phyloP scores from a whole-genome alignment of 1,139 yeast genomes.

The Geotrichum klebahnii region DNA sequence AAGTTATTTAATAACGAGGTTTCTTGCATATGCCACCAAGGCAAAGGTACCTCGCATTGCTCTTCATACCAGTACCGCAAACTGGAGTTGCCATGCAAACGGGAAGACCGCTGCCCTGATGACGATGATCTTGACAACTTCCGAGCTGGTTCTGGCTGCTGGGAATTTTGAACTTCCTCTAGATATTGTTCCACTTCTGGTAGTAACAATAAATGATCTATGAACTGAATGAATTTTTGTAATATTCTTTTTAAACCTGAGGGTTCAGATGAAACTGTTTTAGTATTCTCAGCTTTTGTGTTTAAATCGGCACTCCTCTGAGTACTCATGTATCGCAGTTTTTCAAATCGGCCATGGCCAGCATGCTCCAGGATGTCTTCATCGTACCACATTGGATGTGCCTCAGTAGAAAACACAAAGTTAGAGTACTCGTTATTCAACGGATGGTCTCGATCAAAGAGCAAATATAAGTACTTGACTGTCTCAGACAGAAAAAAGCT shows the following conservation, averaged over 20 bases:
- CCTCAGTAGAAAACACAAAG: constrained; percentile 84
- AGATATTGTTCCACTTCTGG: background rate
- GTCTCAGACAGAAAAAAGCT: constrained; percentile 86
- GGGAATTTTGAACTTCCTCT: background rate
- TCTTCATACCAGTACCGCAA: background rate
- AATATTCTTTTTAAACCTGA: background rate
- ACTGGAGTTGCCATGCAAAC: background rate
- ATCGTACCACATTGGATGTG: constrained; percentile 78
- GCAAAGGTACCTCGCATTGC: background rate
- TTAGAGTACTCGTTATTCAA: constrained; percentile 51
- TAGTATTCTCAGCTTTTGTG: background rate
- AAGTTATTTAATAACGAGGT: background rate
- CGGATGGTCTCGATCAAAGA: constrained; percentile 67
- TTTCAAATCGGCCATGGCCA: constrained; percentile 1
- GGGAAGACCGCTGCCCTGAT: too few species aligned
- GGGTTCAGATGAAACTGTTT: background rate
- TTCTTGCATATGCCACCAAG: too few species aligned
- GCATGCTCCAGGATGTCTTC: constrained; percentile 30
- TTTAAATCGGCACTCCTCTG: background rate
- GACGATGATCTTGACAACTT: background rate
- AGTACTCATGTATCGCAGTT: background rate
- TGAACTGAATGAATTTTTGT: background rate
- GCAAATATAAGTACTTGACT: constrained; percentile 71
- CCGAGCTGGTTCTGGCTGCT: background rate
- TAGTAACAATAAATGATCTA: background rate